A percentile compares a stretch with the other conserved stretches of the same genome.
phyloP scores from a whole-genome alignment of 768 basidiomycete species.

The Cubamyces lactineus region DNA sequence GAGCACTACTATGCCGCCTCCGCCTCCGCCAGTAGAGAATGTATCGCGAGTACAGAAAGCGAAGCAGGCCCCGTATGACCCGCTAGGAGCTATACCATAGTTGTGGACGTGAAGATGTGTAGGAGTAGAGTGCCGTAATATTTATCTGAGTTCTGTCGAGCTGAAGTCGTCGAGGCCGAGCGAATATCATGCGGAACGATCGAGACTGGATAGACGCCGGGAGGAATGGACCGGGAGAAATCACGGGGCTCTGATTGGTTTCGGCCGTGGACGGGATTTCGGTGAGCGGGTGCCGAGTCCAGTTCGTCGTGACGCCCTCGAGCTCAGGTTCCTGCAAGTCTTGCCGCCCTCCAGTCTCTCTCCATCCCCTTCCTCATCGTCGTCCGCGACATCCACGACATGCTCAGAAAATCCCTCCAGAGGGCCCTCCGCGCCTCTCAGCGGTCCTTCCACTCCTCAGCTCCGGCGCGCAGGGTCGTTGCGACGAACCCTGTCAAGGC shows the following conservation, averaged over 20 bases:
- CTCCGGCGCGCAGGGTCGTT: constrained; percentile 60
- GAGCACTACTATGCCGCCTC: constrained; percentile 3
- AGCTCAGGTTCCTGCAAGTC: neutral
- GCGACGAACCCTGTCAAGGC: constrained; percentile 79
- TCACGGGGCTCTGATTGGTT: constrained; percentile 29
- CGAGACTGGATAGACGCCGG: constrained; percentile 11
- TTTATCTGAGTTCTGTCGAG: neutral
- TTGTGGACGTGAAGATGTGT: neutral
- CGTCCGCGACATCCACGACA: constrained; percentile 36
- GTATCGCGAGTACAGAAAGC: constrained; percentile 28
- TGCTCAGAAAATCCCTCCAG: constrained; percentile 69
- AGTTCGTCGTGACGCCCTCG: constrained; percentile 15
- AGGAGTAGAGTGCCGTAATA: neutral
- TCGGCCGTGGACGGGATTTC: constrained; percentile 31
- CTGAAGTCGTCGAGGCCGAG: too few relatives aligned
- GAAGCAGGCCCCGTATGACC: constrained; percentile 30
- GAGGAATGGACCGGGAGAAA: constrained; percentile 22
- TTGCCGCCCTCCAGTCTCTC: constrained; percentile 9
- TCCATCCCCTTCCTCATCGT: constrained; percentile 17
- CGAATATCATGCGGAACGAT: constrained; percentile 7
- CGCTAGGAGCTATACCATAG: constrained; percentile 34
- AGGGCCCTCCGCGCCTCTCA: constrained; percentile 50
- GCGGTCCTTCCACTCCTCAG: constrained; percentile 70
- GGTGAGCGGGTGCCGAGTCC: constrained; percentile 25
- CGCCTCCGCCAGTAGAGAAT: constrained; percentile 4